Percentiles rank a stretch among this genome's conserved stretches.
Conservation (phyloP, 2,329 filamentous ascomycete species). For the Fusarium sororula region DNA sequence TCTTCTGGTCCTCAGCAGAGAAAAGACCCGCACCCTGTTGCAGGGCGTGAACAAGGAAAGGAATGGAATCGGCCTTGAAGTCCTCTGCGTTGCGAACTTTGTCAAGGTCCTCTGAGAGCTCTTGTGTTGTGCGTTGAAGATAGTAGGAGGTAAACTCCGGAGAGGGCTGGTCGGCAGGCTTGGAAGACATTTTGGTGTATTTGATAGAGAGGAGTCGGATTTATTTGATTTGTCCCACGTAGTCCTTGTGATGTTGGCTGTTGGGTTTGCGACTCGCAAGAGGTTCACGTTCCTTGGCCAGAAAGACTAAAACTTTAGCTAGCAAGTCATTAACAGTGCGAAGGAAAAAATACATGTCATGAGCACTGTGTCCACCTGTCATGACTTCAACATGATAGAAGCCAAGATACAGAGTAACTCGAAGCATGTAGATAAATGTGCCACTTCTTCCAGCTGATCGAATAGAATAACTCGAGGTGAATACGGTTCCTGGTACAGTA, state of each 20-base stretch:
- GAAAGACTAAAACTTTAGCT: neutral
- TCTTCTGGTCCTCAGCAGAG: slow-evolving; percentile 51
- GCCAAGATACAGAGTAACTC: neutral
- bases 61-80: slow-evolving; percentile 72
- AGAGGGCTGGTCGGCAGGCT: slow-evolving; percentile 24
- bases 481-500: neutral
- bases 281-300: neutral
- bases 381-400: neutral
- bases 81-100: slow-evolving; percentile 74
- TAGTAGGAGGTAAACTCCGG: slow-evolving; percentile 71
- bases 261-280: neutral
- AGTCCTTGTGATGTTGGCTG: neutral
- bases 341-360: accelerated
- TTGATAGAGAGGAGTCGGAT: neutral
- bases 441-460: neutral
- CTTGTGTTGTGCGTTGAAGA: slow-evolving; percentile 72
- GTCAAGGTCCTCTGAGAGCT: slow-evolving; percentile 79
- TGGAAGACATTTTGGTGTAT: slow-evolving; percentile 24
- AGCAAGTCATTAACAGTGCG: neutral
- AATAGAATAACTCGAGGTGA: neutral
- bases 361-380: neutral
- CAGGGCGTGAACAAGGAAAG: slow-evolving; percentile 72
- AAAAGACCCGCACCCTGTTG: slow-evolving; percentile 74
- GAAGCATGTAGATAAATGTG: neutral
- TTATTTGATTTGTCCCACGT: neutral